phyloP scores from a whole-genome alignment of 2,329 filamentous ascomycete genomes.

The Alternaria panax region DNA sequence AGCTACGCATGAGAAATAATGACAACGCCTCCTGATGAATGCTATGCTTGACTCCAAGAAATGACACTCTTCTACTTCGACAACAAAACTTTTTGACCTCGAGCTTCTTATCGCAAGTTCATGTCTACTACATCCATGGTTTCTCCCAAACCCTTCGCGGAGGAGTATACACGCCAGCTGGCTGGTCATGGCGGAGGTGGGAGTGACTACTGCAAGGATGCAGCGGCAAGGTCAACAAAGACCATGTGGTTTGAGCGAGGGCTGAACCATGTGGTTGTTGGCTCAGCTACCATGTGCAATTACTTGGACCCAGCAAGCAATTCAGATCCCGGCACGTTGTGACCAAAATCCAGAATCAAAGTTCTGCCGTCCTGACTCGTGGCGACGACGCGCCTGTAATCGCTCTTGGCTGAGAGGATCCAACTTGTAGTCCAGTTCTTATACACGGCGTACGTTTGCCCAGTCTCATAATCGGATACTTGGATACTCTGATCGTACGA shows the following conservation, averaged over 20 bases:
- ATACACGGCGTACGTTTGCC: constrained; percentile 80
- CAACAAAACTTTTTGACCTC: not conserved
- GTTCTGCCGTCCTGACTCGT: constrained; percentile 94
- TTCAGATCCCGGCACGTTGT: constrained; percentile 62
- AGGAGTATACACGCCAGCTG: not conserved
- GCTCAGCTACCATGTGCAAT: not conserved
- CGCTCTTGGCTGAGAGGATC: constrained; percentile 95
- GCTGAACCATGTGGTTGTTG: not conserved
- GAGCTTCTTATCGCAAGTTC: not conserved
- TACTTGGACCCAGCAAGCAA: constrained; percentile 48
- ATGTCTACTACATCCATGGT: not conserved
- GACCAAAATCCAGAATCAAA: constrained; percentile 90
- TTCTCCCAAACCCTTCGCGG: not conserved
- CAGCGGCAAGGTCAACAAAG: not conserved
- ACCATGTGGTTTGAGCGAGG: not conserved
- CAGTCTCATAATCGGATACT: constrained; percentile 86
- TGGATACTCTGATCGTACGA: constrained; percentile 97
- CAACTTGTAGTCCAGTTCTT: constrained; percentile 96
- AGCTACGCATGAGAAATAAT: not conserved
- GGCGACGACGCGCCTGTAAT: constrained; percentile 92
- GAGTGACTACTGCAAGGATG: not conserved
- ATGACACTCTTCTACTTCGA: not conserved
- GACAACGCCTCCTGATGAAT: constrained; percentile 5
- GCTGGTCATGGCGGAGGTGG: not conserved
- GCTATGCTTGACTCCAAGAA: constrained; percentile 9